Base-by-base conservation (phyloP, 257 asterid genomes). In the Paulownia fortunei region DNA sequence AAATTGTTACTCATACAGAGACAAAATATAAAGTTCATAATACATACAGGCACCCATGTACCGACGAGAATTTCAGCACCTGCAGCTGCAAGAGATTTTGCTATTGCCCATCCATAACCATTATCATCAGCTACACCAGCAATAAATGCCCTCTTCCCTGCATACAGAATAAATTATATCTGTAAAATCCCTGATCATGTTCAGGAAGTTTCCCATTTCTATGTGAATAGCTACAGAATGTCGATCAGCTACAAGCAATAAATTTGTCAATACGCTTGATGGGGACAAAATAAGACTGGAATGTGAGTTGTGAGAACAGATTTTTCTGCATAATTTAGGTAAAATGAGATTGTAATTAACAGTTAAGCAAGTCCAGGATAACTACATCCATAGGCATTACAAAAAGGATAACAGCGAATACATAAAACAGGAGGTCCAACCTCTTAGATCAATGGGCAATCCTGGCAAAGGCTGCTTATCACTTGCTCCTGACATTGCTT, bases 101-200 rank as follows among this genome's bases (percentile, higher is more conserved):
- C 98, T 30, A 95, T 91, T 69, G 98, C 98, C 98, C 99, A 95
- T 68, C 99, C 99, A 55, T 95, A 95, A 44, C 99, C 99, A 80
- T 92, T 89, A 79, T 95, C 99, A 77, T 92, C 99, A 75, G 94
- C 99, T 68, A 95, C 75, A 59, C 99, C 99, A 82, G 99, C 99
- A 72, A 92, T 90, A 76, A 95, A 95, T 6, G 99, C 98, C 84
- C 98, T 92, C 86, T 96, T 96, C 26, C 98, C 98, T 96, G 90
- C 80, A 82, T 27, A 74, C 19, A 37, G 64, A 23, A 64, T 63
- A 71, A 67, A 3, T 62, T 46, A 68, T n/a, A 58, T n/a, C 59
- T 10, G 23, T 76, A 18, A 72, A 54, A 2, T 69, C 56, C 10
- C 5, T 77, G 47, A 69, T n/a, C 56, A 9, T 6, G 16, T 34